A percentile compares a stretch with the other conserved stretches of the same genome.
Evolutionary conservation across 495 filamentous ascomycete species (phyloP).

Genomic region (Hypomontagnella submonticulosa): DNA sequence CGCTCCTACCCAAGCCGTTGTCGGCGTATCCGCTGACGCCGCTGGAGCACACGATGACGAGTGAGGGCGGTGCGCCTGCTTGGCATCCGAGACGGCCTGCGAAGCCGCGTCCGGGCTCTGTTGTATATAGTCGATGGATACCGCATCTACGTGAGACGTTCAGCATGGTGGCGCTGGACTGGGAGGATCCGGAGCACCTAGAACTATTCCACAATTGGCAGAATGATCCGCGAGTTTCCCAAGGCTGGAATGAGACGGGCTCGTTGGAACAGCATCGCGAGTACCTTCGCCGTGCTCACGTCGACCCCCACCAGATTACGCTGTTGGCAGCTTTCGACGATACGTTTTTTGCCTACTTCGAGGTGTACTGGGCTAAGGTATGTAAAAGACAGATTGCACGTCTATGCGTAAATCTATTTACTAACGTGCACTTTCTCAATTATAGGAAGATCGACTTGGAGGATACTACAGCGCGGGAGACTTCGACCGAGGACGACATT

Average conservation of each 20-base stretch:
- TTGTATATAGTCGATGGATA: constrained; percentile 75
- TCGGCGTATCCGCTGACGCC: constrained; percentile 65
- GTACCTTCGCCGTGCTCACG: constrained; percentile 68
- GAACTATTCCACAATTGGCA: constrained; percentile 74
- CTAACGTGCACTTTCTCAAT: not conserved
- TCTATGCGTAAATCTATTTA: not conserved
- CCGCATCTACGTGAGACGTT: constrained; percentile 73
- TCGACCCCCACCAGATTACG: constrained; percentile 70
- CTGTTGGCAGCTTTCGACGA: constrained; percentile 72
- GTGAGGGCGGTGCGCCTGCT: constrained; percentile 44
- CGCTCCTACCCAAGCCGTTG: constrained; percentile 53
- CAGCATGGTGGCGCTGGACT: constrained; percentile 71
- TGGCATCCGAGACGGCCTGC: constrained; percentile 70
- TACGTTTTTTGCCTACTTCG: constrained; percentile 72
- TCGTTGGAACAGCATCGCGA: constrained; percentile 70
- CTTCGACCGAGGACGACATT: constrained; percentile 76
- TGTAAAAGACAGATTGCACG: constrained; percentile 4
- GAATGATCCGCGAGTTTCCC: constrained; percentile 75
- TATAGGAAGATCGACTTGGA: constrained; percentile 72
- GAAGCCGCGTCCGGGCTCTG: constrained; percentile 69
- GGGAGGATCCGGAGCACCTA: constrained; percentile 63
- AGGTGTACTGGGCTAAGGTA: constrained; percentile 79
- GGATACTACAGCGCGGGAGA: constrained; percentile 71
- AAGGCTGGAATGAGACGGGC: constrained; percentile 75
- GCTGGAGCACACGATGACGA: constrained; percentile 65